A percentile compares a stretch with the other conserved stretches of the same genome.
phyloP scores from a whole-genome alignment of 23 red algal species.

The Gracilaria caudata region DNA sequence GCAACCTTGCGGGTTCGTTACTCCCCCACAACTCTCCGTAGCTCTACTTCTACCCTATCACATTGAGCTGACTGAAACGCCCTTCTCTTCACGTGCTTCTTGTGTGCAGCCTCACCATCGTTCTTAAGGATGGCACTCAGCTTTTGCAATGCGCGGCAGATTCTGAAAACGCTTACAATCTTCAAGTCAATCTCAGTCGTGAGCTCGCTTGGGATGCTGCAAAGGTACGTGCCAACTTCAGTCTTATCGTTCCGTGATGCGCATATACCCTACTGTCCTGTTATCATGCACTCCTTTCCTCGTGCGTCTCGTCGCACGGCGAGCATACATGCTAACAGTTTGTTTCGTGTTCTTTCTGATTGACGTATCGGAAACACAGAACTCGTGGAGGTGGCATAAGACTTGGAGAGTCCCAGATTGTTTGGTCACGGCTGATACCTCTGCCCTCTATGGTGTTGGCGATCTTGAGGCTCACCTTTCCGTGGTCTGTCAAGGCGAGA shows the following conservation, averaged over 20 bases:
- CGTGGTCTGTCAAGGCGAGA: slow-evolving; percentile 63
- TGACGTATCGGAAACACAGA: not conserved
- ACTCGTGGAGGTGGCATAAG: slow-evolving; percentile 90
- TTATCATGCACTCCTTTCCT: no score
- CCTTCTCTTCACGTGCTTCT: not conserved
- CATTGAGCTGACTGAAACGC: not conserved
- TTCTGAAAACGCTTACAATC: slow-evolving; percentile 50
- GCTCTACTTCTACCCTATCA: not conserved
- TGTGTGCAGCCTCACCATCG: slow-evolving; percentile 49
- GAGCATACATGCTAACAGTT: not conserved
- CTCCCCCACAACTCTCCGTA: not conserved
- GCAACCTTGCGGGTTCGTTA: slow-evolving; percentile 66
- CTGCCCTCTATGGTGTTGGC: slow-evolving; percentile 25
- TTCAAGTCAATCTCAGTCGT: slow-evolving; percentile 54
- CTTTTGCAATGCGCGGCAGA: slow-evolving; percentile 57
- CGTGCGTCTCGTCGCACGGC: no score
- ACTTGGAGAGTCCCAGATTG: slow-evolving; percentile 90
- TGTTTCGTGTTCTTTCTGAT: not conserved
- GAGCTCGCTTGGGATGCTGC: slow-evolving; percentile 68
- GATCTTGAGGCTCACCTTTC: slow-evolving; percentile 68
- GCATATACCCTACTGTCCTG: not conserved
- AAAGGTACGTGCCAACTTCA: slow-evolving; percentile 40
- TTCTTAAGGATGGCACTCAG: slow-evolving; percentile 45
- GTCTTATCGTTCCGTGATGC: not conserved
- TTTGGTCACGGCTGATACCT: slow-evolving; percentile 50